phyloP scores from a whole-genome alignment of 1,284 basidiomycete genomes.

The Tilletia caries region DNA sequence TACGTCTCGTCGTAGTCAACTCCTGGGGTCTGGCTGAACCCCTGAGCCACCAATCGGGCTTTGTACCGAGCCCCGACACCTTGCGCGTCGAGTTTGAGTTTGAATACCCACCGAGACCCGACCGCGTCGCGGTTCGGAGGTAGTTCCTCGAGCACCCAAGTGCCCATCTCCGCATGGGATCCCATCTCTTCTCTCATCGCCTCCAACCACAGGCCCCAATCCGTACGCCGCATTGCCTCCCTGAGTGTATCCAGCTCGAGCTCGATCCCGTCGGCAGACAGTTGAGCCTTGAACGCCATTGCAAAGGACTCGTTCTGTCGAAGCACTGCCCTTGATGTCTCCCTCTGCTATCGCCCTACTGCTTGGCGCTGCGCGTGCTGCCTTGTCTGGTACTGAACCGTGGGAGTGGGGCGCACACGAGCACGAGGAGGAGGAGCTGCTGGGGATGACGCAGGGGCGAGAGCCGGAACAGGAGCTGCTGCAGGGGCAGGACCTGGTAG shows the following conservation, averaged over 20 bases:
- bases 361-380: neutral
- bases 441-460: too few relatives aligned
- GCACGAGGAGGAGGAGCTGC: too few relatives aligned
- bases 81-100: constrained; percentile 52
- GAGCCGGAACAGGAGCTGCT: neutral
- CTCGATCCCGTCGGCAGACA: neutral
- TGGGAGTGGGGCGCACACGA: too few relatives aligned
- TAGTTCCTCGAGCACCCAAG: constrained; percentile 38
- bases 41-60: constrained; percentile 56
- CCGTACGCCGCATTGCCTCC: constrained; percentile 41
- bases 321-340: neutral
- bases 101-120: constrained; percentile 55
- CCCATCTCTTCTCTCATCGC: constrained; percentile 50
- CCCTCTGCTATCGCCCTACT: neutral
- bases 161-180: constrained; percentile 34
- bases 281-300: neutral
- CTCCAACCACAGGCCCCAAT: constrained; percentile 47
- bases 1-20: constrained; percentile 57
- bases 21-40: constrained; percentile 56
- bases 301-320: neutral
- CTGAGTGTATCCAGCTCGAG: constrained; percentile 22
- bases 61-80: constrained; percentile 53
- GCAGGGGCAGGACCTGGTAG: neutral
- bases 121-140: constrained; percentile 42
- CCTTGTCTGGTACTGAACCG: neutral